phyloP scores from a whole-genome alignment of 2,329 filamentous ascomycete genomes.

The Talaromyces funiculosus region DNA sequence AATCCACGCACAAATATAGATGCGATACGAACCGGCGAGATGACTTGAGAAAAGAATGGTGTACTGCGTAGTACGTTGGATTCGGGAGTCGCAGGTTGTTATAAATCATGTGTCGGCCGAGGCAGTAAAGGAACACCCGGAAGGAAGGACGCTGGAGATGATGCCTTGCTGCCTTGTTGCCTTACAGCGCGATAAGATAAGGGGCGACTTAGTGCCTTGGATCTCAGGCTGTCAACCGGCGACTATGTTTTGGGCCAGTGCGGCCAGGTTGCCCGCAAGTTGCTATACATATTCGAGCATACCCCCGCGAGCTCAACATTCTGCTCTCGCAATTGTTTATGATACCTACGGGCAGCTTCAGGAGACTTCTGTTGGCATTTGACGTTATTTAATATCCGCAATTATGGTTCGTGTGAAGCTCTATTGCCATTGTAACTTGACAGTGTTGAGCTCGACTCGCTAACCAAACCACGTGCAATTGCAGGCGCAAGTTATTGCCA shows the following conservation, averaged over 20 bases:
- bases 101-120: constrained; percentile 2
- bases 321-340: constrained; percentile 10
- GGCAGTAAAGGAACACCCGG: background rate
- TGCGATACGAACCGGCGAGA: too few species aligned
- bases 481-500: constrained; percentile 75
- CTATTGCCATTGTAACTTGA: constrained; percentile 1
- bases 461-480: constrained; percentile 10
- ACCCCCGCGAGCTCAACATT: constrained; percentile 1
- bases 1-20: too few species aligned
- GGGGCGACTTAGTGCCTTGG: background rate
- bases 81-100: background rate
- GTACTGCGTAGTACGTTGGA: too few species aligned
- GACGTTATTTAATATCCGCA: background rate
- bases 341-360: constrained; percentile 2
- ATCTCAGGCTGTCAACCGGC: background rate
- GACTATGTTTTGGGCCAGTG: constrained; percentile 9
- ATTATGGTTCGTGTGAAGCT: constrained; percentile 14
- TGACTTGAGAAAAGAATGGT: too few species aligned
- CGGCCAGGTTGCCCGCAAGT: constrained; percentile 15
- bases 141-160: background rate
- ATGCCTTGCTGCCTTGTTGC: constrained; percentile 7
- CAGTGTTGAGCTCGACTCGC: constrained; percentile 2
- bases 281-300: background rate
- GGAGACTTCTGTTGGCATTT: background rate
- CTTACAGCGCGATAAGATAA: constrained; percentile 14